Base-by-base conservation (phyloP, 2,329 filamentous ascomycete genomes). In the Metarhizium brunneum region DNA sequence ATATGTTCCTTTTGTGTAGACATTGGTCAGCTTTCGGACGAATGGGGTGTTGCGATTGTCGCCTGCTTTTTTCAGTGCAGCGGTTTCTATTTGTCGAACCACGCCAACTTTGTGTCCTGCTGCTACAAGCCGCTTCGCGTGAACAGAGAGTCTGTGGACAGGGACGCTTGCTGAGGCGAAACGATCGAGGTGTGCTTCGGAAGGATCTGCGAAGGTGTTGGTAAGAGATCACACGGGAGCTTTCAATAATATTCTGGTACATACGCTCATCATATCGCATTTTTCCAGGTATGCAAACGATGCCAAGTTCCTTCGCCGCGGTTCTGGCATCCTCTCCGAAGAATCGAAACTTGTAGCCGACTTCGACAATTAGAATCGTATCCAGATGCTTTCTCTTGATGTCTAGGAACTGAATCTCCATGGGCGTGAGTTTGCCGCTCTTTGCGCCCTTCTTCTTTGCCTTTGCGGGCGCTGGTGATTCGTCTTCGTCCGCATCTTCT, bases 1-100 rank as follows among this genome's bases (percentile, higher is more conserved):
- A 64, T 97, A 99, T 2, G 94, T 99, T 47, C 92, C 94, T 70
- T 97, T 99, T 8, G 94, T 99, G 72, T 99, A 99, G 6, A 99
- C 79, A 66, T 95, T 96, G 16, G 94, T 97, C 64, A 99, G 83
- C 64, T 95, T 94, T 40, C 94, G 85, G 42, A 90, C 83, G 64
- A 99, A 99, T 0, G 94, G 92, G 0, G 91, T 83, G 66, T 96
- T 96, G 56, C 90, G 84, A 70, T 97, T 99, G 68, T 96, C 91
- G 48, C 94, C 92, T 1, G 85, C 94, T 60, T 95, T 95, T 69
- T 99, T 99, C 58, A 99, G 75, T 0, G 94, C 94, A 2, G 94
- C 94, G 0, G 94, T 99, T 71, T 99, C 94, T 32, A 96, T 78
- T 71, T 99, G 94, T 32, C 92, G 82, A 10, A 99, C 92, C 3